These are phyloP conservation scores for Babesia sp. DNA, from an alignment of 169 alveolate species.

Conservation along the genomic window DNA sequence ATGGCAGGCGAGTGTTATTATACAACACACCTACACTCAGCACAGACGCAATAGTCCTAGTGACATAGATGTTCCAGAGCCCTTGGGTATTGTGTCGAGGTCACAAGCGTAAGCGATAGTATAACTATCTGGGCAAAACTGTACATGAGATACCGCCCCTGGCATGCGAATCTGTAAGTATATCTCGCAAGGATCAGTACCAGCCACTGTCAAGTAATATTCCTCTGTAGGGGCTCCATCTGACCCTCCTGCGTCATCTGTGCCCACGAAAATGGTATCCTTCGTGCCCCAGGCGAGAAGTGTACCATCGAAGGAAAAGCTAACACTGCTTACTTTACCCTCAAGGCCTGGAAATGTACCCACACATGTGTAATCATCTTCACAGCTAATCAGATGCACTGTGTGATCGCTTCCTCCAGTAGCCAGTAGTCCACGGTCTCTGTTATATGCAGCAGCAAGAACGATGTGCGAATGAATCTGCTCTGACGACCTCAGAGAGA, in stretches of 20 bases:
- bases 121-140: conserved; percentile 45
- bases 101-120: conserved; percentile 64
- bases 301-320: conserved; percentile 51
- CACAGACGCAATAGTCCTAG: conserved; percentile 4
- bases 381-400: conserved; percentile 44
- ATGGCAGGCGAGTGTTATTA: too few species aligned
- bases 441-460: conserved; percentile 40
- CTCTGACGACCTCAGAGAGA: conserved; percentile 12
- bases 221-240: conserved; percentile 32
- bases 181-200: conserved; percentile 63
- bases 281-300: conserved; percentile 72
- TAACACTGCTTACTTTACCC: conserved; percentile 58
- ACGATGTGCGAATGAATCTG: conserved; percentile 68
- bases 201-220: conserved; percentile 58
- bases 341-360: conserved; percentile 64
- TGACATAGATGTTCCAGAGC: neutral
- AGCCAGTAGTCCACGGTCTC: conserved; percentile 35
- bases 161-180: conserved; percentile 52
- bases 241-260: conserved; percentile 5
- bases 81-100: conserved; percentile 49
- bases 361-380: conserved; percentile 46
- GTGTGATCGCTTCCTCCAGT: conserved; percentile 70
- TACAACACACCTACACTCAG: neutral
- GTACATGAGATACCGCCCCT: conserved; percentile 52
- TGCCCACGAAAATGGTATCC: conserved; percentile 32